Evolutionary conservation across 345 rosid genomes (phyloP), one percentile per base, ranked within the genome.

Genomic region (Odontarrhena argentea): DNA sequence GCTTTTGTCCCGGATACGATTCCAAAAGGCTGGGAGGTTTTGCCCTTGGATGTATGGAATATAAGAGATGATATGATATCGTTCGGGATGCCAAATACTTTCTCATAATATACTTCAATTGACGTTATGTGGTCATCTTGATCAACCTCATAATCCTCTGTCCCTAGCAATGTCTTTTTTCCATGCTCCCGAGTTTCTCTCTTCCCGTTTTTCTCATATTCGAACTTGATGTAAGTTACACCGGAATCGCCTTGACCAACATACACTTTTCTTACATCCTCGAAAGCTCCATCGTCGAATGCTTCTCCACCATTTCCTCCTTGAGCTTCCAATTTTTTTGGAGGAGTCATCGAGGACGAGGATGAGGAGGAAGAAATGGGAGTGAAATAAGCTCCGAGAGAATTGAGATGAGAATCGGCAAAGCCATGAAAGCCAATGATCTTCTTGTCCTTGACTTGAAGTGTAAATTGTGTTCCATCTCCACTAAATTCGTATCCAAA

Each of bases 371-470:
- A 28, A 25, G 63, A 3, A 7, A 45, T 47, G 0, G 70, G 70
- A 9, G n/a, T 35, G 11, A 74, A 68, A 24, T 74, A 68, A 36
- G 69, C 74, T 62, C 78, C 74, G 32, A 74, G 58, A 47, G 74
- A 55, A 34, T 41, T 63, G 40, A 74, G n/a, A 14, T 48, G 37
- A 4, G 45, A 9, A 3, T 26, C 69, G 1, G 60, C 38, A 1
- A 62, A 67, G 2, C 78, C 74, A 49, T 68, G 78, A 11, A 74
- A 74, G 1, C 74, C 66, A 4, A 74, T 24, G 6, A 74, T 74
- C 65, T 68, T 74, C 51, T 68, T 63, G 13, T 68, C 65, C 4
- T 62, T 68, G 10, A 55, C 69, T 45, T 48, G 4, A 34, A 68
- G 74, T 46, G 63, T 50, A 47, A 74, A 47, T 2, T 47, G 34